Conservation (phyloP, 345 rosid genomes). For the Hypericum perforatum region DNA sequence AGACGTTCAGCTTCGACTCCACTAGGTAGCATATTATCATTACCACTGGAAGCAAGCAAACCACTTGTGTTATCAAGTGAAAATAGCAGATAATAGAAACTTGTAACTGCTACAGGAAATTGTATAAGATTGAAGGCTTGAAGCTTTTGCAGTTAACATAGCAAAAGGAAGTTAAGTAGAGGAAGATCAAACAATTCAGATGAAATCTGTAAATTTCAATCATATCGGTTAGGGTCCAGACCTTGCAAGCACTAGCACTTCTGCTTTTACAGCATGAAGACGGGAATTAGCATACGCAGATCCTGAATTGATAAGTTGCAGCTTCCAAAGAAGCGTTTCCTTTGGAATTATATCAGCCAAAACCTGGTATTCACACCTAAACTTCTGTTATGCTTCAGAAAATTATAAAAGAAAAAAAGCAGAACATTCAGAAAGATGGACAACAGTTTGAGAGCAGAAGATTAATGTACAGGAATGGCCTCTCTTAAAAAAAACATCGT, state of each 20-base stretch:
- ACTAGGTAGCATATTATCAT: slow-evolving; percentile 75
- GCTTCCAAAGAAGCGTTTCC: slow-evolving; percentile 30
- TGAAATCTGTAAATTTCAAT: too few species aligned
- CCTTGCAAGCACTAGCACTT: slow-evolving; percentile 58
- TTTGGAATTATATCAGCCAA: slow-evolving; percentile 23
- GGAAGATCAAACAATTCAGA: too few species aligned
- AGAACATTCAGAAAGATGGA: not conserved
- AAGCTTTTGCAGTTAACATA: too few species aligned
- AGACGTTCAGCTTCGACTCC: slow-evolving; percentile 59
- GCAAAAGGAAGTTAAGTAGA: too few species aligned
- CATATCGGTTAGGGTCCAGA: slow-evolving; percentile 2
- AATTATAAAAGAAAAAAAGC: not conserved
- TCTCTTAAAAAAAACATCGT: too few species aligned
- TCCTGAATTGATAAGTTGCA: slow-evolving; percentile 38
- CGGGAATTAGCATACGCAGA: slow-evolving; percentile 44
- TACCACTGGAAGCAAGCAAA: slow-evolving; percentile 39
- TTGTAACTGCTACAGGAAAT: too few species aligned
- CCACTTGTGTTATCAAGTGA: too few species aligned
- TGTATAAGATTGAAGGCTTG: too few species aligned
- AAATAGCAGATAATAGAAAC: too few species aligned
- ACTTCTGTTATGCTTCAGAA: too few species aligned
- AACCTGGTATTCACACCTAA: slow-evolving; percentile 13
- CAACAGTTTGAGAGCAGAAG: too few species aligned
- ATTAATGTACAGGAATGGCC: too few species aligned
- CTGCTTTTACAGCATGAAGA: slow-evolving; percentile 44